Conservation (phyloP, 2,329 filamentous ascomycete genomes). For the Colletotrichum karsti region DNA sequence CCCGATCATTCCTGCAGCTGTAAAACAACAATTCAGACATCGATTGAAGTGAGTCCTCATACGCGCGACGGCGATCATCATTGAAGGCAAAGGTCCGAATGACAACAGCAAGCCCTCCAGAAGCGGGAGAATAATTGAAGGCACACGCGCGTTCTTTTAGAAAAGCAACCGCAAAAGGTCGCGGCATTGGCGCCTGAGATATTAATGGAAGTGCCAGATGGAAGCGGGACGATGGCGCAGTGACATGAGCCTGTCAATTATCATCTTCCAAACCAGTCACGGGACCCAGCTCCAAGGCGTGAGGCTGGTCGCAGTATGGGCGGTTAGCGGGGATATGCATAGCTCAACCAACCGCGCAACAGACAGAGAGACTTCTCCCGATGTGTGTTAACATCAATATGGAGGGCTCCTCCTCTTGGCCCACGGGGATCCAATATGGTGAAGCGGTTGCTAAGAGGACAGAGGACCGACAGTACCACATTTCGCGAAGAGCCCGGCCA, state of each 20-base stretch:
- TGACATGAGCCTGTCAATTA: neutral
- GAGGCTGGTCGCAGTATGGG: neutral
- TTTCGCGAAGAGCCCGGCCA: neutral
- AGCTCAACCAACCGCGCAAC: neutral
- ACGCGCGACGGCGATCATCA: neutral
- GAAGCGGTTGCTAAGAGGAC: conserved; percentile 13
- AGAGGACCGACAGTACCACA: neutral
- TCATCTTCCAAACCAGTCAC: conserved; percentile 6
- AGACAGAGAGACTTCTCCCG: neutral
- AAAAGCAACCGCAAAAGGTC: neutral
- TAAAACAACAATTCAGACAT: neutral
- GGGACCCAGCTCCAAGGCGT: neutral
- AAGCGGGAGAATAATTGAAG: neutral
- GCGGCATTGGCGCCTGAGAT: conserved; percentile 14
- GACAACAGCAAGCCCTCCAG: neutral
- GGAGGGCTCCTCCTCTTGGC: neutral
- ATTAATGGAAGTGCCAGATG: neutral
- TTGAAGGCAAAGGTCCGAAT: too few relatives aligned
- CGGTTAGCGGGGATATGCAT: neutral
- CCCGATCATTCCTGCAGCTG: neutral
- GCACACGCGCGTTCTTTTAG: neutral
- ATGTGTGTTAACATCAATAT: neutral
- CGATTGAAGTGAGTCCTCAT: neutral
- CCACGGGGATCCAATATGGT: neutral
- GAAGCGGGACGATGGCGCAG: neutral